Evolutionary conservation across 2,329 filamentous ascomycete species (phyloP), one percentile per base, ranked within the genome.

Genomic region (Cladophialophora carrionii): DNA sequence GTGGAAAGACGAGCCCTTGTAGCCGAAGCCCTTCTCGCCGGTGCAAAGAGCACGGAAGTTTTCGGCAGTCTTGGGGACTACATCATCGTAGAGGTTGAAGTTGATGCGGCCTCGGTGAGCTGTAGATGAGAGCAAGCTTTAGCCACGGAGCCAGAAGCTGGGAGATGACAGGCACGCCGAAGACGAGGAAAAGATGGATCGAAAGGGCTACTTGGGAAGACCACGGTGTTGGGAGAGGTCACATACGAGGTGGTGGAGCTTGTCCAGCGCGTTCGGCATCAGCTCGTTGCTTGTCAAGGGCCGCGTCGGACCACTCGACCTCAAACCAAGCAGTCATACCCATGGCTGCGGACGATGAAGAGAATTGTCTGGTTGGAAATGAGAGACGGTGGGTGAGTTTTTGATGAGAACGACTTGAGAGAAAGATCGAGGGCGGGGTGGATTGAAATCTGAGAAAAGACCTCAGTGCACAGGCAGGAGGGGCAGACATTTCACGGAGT

Each of bases 1-100:
- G 82, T 90, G 87, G 83, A 90, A 89, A 69, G 80, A 82, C 55
- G 86, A 88, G 62, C 85, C 85, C 76, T 88, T 82, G 75, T 88
- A 90, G 56, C 87, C 87, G 72, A 84, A 88, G 73, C 86, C 87
- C 78, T 88, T 85, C 80, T 88, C 85, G 71, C 87, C 87, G 63
- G 87, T 89, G 71, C 85, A 85, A 65, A 89, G 79, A 76, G 85
- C 85, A 63, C 84, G 82, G 80, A 87, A 87, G 79, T 87, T 87
- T 80, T 89, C 86, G 66, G 85, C 81, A 63, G 94, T 97, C 87
- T 90, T 95, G 79, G 94, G 94, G 78, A 96, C 92, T 68, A 88
- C 84, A 72, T 92, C 85, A 78, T 94, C 86, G 85, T 84, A 96
- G 78, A 98, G 91, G 75, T 88, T 88, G 85, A 97, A 96, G 84